Percentiles rank a stretch among this genome's conserved stretches.
Conservation (phyloP, 2,329 filamentous ascomycete species). For the Arthrobotrys iridis region DNA sequence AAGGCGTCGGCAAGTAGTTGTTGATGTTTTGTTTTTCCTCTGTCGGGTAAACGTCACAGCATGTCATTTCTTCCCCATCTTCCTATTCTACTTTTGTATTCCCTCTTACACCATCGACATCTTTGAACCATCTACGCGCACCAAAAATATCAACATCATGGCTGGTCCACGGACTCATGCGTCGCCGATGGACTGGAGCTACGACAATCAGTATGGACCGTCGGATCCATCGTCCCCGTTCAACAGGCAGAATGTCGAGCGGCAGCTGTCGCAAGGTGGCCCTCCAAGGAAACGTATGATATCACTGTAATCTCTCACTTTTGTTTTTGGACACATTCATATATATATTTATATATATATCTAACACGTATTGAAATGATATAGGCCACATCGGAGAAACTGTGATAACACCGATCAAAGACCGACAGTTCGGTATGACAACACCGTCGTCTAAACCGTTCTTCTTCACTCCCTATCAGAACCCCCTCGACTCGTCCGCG, state of each 20-base stretch:
- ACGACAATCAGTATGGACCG: conserved; percentile 64
- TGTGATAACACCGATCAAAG: conserved; percentile 43
- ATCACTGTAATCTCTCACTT: not conserved
- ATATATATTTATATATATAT: not conserved
- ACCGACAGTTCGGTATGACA: conserved; percentile 37
- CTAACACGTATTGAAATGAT: conserved; percentile 4
- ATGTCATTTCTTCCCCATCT: not conserved
- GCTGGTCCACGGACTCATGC: conserved; percentile 61
- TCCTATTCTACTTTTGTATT: conserved; percentile 4
- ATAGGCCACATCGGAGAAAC: conserved; percentile 46
- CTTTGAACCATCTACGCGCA: not conserved
- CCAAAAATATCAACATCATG: not conserved
- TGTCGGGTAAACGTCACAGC: conserved; percentile 1
- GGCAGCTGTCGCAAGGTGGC: conserved; percentile 58
- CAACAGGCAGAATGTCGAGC: conserved; percentile 61
- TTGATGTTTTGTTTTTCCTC: conserved; percentile 28
- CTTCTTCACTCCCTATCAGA: conserved; percentile 48
- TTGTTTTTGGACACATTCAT: not conserved
- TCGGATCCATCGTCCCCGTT: conserved; percentile 66
- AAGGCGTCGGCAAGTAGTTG: conserved; percentile 14
- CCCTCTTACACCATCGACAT: not conserved
- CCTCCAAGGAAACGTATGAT: conserved; percentile 48
- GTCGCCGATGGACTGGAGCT: conserved; percentile 68
- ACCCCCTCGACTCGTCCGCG: conserved; percentile 29
- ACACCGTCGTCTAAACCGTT: conserved; percentile 41